Percentiles rank a stretch among this genome's conserved stretches.
phyloP scores from a whole-genome alignment of 257 asterid species.

The Primulina tabacum region DNA sequence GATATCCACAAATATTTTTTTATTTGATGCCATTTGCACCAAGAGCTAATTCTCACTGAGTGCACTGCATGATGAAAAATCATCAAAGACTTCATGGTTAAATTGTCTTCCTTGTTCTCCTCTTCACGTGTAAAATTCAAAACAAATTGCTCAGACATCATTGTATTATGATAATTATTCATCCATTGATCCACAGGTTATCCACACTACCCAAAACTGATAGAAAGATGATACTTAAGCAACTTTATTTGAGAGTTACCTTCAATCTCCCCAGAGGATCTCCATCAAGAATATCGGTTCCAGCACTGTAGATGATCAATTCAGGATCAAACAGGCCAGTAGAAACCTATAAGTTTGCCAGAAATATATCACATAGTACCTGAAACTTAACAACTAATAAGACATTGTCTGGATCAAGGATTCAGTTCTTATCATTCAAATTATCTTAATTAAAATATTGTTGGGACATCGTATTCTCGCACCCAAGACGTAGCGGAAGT shows the following conservation, averaged over 20 bases:
- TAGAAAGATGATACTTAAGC: neutral
- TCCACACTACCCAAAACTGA: neutral
- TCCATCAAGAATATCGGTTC: conserved; percentile 90
- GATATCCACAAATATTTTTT: neutral
- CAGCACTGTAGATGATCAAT: conserved; percentile 85
- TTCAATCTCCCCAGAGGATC: conserved; percentile 87
- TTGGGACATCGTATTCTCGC: too few relatives aligned
- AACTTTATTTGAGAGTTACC: conserved; percentile 43
- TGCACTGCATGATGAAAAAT: conserved; percentile 1
- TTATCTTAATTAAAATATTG: neutral
- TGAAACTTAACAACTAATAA: conserved; percentile 6
- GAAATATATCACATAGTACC: conserved; percentile 19
- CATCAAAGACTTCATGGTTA: neutral
- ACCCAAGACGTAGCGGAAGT: too few relatives aligned
- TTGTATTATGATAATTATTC: conserved; percentile 5
- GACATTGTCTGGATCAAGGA: neutral
- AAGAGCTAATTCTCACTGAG: neutral
- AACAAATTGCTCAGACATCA: neutral
- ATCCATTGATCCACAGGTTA: neutral
- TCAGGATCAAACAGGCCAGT: conserved; percentile 61
- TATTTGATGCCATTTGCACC: neutral
- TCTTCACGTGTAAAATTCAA: neutral
- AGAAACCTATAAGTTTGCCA: conserved; percentile 55
- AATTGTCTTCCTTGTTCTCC: neutral
- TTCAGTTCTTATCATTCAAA: neutral